Evolutionary conservation across 2,329 filamentous ascomycete species (phyloP).

Genomic region (Verticillium nonalfalfae): DNA sequence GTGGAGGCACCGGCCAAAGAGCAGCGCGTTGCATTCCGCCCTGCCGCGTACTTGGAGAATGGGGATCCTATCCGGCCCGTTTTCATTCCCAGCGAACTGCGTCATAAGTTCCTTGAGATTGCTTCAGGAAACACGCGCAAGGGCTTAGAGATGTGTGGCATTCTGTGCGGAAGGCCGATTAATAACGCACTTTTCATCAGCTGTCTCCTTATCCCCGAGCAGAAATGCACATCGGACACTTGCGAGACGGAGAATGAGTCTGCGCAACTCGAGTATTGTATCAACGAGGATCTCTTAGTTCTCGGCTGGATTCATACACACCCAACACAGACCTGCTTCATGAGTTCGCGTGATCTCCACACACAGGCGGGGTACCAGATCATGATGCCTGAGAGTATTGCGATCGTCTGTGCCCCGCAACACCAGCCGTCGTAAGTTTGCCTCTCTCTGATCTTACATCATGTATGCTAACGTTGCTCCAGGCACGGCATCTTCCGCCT

Average conservation of each 20-base stretch:
- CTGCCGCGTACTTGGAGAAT: constrained; percentile 84
- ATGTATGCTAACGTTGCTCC: not conserved
- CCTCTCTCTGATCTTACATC: not conserved
- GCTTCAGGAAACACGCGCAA: constrained; percentile 70
- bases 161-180: constrained; percentile 83
- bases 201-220: constrained; percentile 82
- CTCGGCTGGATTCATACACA: constrained; percentile 98
- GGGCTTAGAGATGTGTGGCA: constrained; percentile 91
- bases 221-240: constrained; percentile 83
- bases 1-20: constrained; percentile 30
- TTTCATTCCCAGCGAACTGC: constrained; percentile 74
- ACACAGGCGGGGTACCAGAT: constrained; percentile 93
- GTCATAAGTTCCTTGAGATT: constrained; percentile 65
- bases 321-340: constrained; percentile 93
- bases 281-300: constrained; percentile 74
- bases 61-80: constrained; percentile 80
- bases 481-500: constrained; percentile 90
- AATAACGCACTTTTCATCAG: constrained; percentile 93
- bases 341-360: constrained; percentile 90
- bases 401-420: constrained; percentile 89
- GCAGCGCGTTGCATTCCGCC: constrained; percentile 69
- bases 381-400: constrained; percentile 94
- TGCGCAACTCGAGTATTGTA: constrained; percentile 82
- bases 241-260: constrained; percentile 90
- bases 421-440: constrained; percentile 64